phyloP scores from a whole-genome alignment of 176 grass and related monocot species.

The Oryza meridionalis region DNA sequence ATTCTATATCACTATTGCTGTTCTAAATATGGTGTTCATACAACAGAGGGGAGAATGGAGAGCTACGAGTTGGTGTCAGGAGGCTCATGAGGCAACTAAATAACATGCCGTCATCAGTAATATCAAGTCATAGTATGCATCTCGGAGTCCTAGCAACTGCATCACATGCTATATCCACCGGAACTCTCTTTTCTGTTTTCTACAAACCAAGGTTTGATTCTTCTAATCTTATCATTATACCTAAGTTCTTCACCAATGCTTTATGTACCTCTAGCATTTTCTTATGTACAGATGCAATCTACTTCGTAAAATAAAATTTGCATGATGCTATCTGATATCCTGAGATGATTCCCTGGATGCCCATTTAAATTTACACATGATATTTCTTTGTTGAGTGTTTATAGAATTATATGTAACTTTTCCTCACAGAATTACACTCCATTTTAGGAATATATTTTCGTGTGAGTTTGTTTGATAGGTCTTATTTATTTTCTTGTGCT shows the following conservation, averaged over 20 bases:
- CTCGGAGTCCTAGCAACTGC: slow-evolving; percentile 93
- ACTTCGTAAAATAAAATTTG: slow-evolving; percentile 15
- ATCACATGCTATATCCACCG: slow-evolving; percentile 77
- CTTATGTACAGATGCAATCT: background rate
- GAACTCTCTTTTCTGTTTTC: slow-evolving; percentile 78
- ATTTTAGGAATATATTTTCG: background rate
- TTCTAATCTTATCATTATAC: slow-evolving; percentile 9
- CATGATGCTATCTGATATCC: background rate
- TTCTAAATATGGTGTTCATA: slow-evolving; percentile 24
- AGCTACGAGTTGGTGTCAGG: slow-evolving; percentile 81
- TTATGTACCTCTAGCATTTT: slow-evolving; percentile 13
- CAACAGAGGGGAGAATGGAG: slow-evolving; percentile 74
- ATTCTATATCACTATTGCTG: slow-evolving; percentile 6
- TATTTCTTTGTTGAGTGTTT: slow-evolving; percentile 27
- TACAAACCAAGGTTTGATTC: slow-evolving; percentile 85
- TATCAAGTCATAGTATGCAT: slow-evolving; percentile 98
- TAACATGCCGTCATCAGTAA: slow-evolving; percentile 87
- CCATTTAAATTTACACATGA: slow-evolving; percentile 3
- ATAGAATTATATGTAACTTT: background rate
- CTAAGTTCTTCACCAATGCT: background rate
- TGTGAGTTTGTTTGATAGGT: background rate
- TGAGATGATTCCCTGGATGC: background rate
- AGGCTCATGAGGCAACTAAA: slow-evolving; percentile 68
- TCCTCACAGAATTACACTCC: background rate
- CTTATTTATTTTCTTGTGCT: slow-evolving; percentile 21